Evolutionary conservation across 345 rosid species (phyloP).

Genomic region (Syzygium jambos): DNA sequence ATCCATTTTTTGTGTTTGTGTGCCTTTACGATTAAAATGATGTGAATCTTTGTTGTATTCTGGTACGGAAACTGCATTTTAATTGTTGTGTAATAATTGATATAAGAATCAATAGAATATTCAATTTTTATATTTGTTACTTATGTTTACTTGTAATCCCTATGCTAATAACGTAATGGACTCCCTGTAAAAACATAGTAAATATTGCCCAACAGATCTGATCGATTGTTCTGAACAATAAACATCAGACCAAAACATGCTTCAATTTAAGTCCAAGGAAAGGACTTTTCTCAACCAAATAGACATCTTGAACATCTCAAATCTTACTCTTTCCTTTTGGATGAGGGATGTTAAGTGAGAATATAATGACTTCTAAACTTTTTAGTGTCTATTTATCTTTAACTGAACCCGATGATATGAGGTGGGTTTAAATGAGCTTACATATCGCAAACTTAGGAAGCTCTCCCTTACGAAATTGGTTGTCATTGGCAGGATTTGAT

Average conservation of each 20-base stretch:
- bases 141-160: background rate
- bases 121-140: background rate
- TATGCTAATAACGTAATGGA: background rate
- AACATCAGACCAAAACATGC: background rate
- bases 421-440: too few relatives aligned
- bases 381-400: too few relatives aligned
- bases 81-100: background rate
- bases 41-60: background rate
- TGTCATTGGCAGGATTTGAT: too few relatives aligned
- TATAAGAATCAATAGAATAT: background rate
- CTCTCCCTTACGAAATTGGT: too few relatives aligned
- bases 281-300: too few relatives aligned
- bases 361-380: too few relatives aligned
- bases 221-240: background rate
- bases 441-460: too few relatives aligned
- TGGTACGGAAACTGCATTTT: background rate
- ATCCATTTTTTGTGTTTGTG: too few relatives aligned
- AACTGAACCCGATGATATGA: too few relatives aligned
- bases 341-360: accelerated
- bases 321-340: background rate
- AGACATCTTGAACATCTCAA: background rate
- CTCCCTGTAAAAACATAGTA: background rate
- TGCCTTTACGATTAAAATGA: background rate
- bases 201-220: background rate
- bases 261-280: too few relatives aligned